Conservation (phyloP, 2,329 filamentous ascomycete species). For the Blumeria graminis region DNA sequence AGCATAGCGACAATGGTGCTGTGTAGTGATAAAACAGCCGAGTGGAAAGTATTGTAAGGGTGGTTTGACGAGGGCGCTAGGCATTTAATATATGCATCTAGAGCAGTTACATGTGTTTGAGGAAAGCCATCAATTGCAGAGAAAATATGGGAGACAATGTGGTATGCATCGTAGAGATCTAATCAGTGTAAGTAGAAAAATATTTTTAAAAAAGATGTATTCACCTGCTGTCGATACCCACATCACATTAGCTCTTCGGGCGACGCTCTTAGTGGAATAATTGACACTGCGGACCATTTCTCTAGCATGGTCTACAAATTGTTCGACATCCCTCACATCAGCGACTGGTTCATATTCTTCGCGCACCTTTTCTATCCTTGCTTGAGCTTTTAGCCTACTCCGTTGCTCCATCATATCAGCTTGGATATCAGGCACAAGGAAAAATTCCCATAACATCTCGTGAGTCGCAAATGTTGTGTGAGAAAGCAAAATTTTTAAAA, state of each 20-base stretch:
- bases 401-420: constrained; percentile 74
- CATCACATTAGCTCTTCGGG: constrained; percentile 53
- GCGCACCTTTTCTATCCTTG: constrained; percentile 56
- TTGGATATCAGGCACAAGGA: constrained; percentile 84
- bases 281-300: constrained; percentile 75
- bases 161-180: constrained; percentile 46
- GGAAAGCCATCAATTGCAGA: constrained; percentile 43
- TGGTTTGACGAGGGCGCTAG: constrained; percentile 45
- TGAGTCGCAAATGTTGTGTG: constrained; percentile 90
- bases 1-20: constrained; percentile 66
- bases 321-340: constrained; percentile 69
- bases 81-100: constrained; percentile 46
- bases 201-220: constrained; percentile 6
- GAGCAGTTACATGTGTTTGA: constrained; percentile 37
- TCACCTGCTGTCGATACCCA: constrained; percentile 37
- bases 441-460: constrained; percentile 98
- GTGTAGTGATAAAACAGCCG: constrained; percentile 55
- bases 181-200: constrained; percentile 13
- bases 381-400: constrained; percentile 65
- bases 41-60: constrained; percentile 50
- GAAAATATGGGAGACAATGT: constrained; percentile 27
- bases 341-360: constrained; percentile 75
- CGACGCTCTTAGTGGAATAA: constrained; percentile 57
- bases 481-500: constrained; percentile 61
- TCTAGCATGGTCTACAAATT: constrained; percentile 74